Evolutionary conservation across 148 eudicot genomes (phyloP).

Genomic region (Cornus suecica): DNA sequence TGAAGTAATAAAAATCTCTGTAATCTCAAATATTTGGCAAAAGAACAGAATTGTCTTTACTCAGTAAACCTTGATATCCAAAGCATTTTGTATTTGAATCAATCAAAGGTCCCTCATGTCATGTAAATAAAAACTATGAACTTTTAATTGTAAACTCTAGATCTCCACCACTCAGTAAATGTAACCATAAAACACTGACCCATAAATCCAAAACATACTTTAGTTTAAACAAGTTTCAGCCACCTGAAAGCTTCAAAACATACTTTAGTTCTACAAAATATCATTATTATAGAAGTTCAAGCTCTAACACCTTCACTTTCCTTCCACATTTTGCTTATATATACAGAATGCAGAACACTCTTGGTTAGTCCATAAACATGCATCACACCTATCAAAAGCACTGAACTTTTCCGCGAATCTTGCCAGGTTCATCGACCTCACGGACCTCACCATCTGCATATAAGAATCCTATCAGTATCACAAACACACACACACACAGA

Average conservation of each 20-base stretch:
- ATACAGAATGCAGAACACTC: neutral
- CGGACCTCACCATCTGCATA: constrained; percentile 52
- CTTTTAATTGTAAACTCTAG: too few species aligned
- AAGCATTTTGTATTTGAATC: too few species aligned
- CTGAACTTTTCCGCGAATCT: neutral
- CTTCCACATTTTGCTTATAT: neutral
- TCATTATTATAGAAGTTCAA: neutral
- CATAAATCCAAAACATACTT: neutral
- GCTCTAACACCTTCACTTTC: neutral
- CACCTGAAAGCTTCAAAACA: too few species aligned
- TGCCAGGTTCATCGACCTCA: constrained; percentile 31
- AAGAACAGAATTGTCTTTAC: too few species aligned
- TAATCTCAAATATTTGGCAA: too few species aligned
- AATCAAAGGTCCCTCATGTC: too few species aligned
- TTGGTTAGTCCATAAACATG: neutral
- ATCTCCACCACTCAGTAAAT: too few species aligned
- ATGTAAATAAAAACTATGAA: too few species aligned
- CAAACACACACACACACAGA: neutral
- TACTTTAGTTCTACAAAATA: too few species aligned
- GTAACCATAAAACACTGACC: neutral
- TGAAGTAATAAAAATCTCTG: too few species aligned
- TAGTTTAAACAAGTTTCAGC: too few species aligned
- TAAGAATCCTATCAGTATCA: neutral
- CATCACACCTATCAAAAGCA: neutral
- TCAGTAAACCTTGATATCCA: too few species aligned